These are phyloP conservation scores for Eleusine indica DNA, from an alignment of 176 grass and related monocot genomes.

Conservation along the genomic window DNA sequence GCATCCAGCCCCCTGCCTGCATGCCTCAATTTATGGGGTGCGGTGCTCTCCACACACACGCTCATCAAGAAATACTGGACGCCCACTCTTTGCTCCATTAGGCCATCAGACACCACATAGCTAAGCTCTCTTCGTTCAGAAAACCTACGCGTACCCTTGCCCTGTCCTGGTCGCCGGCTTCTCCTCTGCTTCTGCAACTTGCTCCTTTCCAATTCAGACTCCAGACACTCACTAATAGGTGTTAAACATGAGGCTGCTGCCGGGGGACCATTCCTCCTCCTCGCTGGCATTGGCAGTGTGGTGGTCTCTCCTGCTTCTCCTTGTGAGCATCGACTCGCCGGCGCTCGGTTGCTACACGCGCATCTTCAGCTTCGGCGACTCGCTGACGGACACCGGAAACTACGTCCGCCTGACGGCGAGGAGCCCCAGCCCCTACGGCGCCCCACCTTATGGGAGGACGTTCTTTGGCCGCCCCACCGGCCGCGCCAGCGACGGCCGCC, in stretches of 20 bases:
- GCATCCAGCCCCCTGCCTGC: constrained; percentile 3
- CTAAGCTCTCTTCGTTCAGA: background rate
- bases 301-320: constrained; percentile 18
- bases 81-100: background rate
- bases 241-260: constrained; percentile 21
- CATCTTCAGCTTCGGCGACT: constrained; percentile 94
- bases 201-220: background rate
- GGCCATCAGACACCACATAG: background rate
- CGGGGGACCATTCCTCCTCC: background rate
- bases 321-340: background rate
- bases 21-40: constrained; percentile 30
- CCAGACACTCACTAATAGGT: background rate
- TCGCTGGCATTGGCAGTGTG: constrained; percentile 28
- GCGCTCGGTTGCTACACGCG: constrained; percentile 57
- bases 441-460: constrained; percentile 67
- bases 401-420: constrained; percentile 38
- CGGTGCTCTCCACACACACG: constrained; percentile 5
- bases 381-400: constrained; percentile 86
- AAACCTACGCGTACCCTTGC: background rate
- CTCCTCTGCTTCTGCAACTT: constrained; percentile 2
- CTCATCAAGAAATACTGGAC: constrained; percentile 36
- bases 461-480: constrained; percentile 69
- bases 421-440: constrained; percentile 26
- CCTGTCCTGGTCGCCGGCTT: background rate
- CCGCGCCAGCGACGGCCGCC: constrained; percentile 72